Conservation (phyloP, 2,329 filamentous ascomycete species). For the Pseudocercospora vitis region DNA sequence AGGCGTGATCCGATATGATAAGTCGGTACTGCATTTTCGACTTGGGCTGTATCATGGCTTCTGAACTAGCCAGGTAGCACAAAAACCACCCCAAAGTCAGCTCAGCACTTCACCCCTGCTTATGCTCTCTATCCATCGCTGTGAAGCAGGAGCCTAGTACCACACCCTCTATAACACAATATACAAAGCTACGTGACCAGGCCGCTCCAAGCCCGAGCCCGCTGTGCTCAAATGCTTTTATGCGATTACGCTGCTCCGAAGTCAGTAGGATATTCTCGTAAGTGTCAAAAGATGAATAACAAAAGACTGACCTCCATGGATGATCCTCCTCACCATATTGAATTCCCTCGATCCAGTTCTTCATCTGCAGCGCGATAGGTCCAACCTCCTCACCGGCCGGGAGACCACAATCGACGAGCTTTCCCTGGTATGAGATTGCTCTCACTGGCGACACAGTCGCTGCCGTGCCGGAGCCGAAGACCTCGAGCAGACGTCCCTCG, state of each 20-base stretch:
- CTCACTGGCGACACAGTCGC: constrained; percentile 90
- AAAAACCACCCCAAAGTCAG: no score
- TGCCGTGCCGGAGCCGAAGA: constrained; percentile 90
- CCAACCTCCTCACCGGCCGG: constrained; percentile 81
- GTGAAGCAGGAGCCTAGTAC: neutral
- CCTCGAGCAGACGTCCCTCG: constrained; percentile 85
- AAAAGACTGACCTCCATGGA: constrained; percentile 67
- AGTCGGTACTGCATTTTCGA: no score
- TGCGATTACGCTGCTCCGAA: neutral
- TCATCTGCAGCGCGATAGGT: constrained; percentile 80
- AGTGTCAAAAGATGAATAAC: no score
- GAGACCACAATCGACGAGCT: constrained; percentile 72
- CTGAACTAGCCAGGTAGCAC: no score
- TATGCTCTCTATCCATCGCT: neutral
- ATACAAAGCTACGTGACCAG: neutral
- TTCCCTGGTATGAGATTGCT: constrained; percentile 83
- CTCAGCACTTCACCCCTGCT: no score
- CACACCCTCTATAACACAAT: neutral
- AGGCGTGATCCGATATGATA: no score
- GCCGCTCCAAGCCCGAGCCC: neutral
- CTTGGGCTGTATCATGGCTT: no score
- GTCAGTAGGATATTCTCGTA: neutral
- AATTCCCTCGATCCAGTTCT: constrained; percentile 92
- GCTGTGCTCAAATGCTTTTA: neutral
- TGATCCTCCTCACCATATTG: constrained; percentile 95